Conservation (phyloP, 2,329 filamentous ascomycete species). For the Fusarium euwallaceae region DNA sequence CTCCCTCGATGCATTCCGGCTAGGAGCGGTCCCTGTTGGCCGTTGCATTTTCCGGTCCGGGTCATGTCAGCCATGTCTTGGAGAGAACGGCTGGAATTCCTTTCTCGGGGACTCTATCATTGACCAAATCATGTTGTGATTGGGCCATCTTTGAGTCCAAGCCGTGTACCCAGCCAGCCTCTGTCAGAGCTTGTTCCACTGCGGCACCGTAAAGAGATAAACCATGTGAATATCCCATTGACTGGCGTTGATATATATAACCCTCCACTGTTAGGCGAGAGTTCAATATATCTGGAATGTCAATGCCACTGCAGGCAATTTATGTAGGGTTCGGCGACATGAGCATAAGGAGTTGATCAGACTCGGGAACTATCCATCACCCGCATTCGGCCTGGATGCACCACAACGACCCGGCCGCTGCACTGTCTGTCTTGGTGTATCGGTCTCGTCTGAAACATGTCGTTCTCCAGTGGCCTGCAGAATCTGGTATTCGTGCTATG, state of each 20-base stretch:
- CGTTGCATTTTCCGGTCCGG: slow-evolving; percentile 3
- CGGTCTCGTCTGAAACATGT: slow-evolving; percentile 13
- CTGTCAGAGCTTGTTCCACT: not conserved
- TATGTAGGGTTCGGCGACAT: slow-evolving; percentile 14
- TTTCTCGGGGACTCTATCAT: not conserved
- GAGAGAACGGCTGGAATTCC: slow-evolving; percentile 2
- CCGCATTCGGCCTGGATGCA: not conserved
- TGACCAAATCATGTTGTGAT: not conserved
- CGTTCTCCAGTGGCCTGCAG: slow-evolving; percentile 24
- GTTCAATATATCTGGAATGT: not conserved
- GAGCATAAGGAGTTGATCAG: not conserved
- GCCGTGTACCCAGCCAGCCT: not conserved
- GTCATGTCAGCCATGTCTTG: slow-evolving; percentile 3
- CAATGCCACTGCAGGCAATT: slow-evolving; percentile 4
- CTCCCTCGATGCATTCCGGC: not conserved
- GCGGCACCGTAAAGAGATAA: not conserved
- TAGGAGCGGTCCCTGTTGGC: not conserved
- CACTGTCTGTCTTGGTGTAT: slow-evolving; percentile 13
- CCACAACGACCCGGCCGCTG: not conserved
- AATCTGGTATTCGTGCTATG: slow-evolving; percentile 21
- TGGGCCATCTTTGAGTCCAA: not conserved
- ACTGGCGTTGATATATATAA: not conserved
- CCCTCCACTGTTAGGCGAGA: not conserved
- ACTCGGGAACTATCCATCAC: not conserved
- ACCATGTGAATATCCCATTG: not conserved